A percentile compares a stretch with the other conserved stretches of the same genome.
Conservation (phyloP, 805 yeast species). For the Komagataella mondaviorum region DNA sequence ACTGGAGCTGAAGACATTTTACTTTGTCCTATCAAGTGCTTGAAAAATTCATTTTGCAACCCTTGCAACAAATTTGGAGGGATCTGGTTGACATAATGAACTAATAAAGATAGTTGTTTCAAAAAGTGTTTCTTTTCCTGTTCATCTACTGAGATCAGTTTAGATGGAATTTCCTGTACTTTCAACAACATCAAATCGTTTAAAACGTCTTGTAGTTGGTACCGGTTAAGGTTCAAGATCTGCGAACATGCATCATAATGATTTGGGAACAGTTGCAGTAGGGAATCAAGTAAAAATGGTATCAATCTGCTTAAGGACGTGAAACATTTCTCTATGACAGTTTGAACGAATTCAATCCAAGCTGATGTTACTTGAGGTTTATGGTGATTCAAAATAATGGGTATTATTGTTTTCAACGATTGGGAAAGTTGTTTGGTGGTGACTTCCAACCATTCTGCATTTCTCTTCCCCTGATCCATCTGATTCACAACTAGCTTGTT, state of each 20-base stretch:
- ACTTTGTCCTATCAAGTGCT: neutral
- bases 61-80: neutral
- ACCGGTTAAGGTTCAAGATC: neutral
- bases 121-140: neutral
- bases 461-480: constrained; percentile 12
- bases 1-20: neutral
- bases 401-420: neutral
- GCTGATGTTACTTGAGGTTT: constrained; percentile 20
- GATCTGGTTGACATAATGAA: neutral
- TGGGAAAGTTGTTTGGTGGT: constrained; percentile 18
- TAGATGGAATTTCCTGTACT: neutral
- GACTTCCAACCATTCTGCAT: constrained; percentile 39
- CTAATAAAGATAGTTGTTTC: neutral
- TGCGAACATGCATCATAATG: neutral
- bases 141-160: neutral
- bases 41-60: neutral
- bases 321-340: constrained; percentile 18
- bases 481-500: neutral
- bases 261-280: constrained; percentile 3
- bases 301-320: constrained; percentile 21
- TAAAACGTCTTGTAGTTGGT: neutral
- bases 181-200: neutral
- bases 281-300: constrained; percentile 20
- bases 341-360: constrained; percentile 16
- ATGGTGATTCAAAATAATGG: constrained; percentile 11